Base-by-base conservation (phyloP, 441 rosid genomes). In the Pelargonium myrrhifolium region DNA sequence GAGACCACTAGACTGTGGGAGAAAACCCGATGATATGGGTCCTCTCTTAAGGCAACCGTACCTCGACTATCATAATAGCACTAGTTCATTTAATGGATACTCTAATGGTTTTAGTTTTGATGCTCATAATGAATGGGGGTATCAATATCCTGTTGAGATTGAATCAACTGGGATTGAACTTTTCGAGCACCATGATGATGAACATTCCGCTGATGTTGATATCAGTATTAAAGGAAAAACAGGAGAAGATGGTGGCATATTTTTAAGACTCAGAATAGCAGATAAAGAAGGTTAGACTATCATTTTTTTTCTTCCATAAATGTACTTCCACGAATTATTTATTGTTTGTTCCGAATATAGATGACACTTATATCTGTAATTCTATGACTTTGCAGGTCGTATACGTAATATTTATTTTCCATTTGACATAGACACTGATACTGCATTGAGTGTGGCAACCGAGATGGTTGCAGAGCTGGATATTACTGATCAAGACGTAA, bases 401-500 rank as follows among this genome's bases (percentile, higher is more conserved):
- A 79, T 88, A 20, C 79, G 97, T 43, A 91, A 89, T 74, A 91
- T 90, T 72, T 84, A 91, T 80, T 93, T 93, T 80, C 94, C 89
- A 0, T 93, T 93, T 9, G 93, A 89, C 62, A 59, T 87, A 42
- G 89, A 85, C 60, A 82, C 56, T 0, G 99, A 93, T 68, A 88
- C 95, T 45, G 97, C 99, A 31, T 72, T 85, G 14, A 89, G 89
- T 37, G 97, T 93, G 43, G 96, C 99, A n/a, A 80, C 86, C n/a
- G 99, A 93, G 81, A 91, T 93, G 99, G 93, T 93, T 22, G 88
- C 88, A 2, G 99, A 93, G 64, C 80, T 90, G 49, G 99, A 93
- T 76, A 85, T 93, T 64, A 87, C 81, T 2, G 90, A 84, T 68
- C 84, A 82, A 60, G 93, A 91, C 35, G 93, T 83, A 72, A 86